A percentile compares a stretch with the other conserved stretches of the same genome.
These are phyloP conservation scores for Termitomyces sp. DNA, from an alignment of 768 basidiomycete genomes.

Conservation along the genomic window DNA sequence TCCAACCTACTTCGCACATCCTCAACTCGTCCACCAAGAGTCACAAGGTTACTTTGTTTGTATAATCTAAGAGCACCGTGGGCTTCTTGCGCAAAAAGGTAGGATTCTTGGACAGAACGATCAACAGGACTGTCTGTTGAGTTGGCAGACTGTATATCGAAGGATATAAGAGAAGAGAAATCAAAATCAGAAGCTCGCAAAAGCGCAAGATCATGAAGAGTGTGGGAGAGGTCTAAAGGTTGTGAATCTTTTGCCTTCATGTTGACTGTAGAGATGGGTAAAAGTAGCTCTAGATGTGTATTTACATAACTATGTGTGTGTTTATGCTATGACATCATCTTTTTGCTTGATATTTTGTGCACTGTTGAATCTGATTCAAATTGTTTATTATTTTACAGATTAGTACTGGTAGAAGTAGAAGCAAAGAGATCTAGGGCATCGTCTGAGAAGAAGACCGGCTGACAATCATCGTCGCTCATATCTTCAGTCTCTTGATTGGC, in stretches of 20 bases:
- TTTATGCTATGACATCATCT: neutral
- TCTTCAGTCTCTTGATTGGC: neutral
- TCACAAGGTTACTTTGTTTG: constrained; percentile 45
- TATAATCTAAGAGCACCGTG: constrained; percentile 51
- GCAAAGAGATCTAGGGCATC: constrained; percentile 47
- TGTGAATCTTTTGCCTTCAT: constrained; percentile 28
- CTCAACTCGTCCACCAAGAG: constrained; percentile 50
- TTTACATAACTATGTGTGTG: neutral
- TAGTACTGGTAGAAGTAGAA: neutral
- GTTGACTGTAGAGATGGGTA: neutral
- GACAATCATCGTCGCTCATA: neutral
- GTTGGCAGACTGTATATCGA: constrained; percentile 4
- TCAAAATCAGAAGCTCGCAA: constrained; percentile 52
- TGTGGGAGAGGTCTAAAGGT: constrained; percentile 51
- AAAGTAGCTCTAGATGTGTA: too few relatives aligned
- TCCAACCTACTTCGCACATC: constrained; percentile 48
- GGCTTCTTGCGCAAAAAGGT: constrained; percentile 52
- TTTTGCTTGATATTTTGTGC: too few relatives aligned
- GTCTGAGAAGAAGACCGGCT: constrained; percentile 28
- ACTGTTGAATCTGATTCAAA: neutral
- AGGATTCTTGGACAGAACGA: constrained; percentile 43
- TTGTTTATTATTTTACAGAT: neutral
- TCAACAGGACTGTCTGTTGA: constrained; percentile 20
- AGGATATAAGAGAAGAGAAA: constrained; percentile 21
- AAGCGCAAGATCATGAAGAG: constrained; percentile 67